phyloP scores from a whole-genome alignment of 768 basidiomycete species.

The Paxillus ammoniavirescens region DNA sequence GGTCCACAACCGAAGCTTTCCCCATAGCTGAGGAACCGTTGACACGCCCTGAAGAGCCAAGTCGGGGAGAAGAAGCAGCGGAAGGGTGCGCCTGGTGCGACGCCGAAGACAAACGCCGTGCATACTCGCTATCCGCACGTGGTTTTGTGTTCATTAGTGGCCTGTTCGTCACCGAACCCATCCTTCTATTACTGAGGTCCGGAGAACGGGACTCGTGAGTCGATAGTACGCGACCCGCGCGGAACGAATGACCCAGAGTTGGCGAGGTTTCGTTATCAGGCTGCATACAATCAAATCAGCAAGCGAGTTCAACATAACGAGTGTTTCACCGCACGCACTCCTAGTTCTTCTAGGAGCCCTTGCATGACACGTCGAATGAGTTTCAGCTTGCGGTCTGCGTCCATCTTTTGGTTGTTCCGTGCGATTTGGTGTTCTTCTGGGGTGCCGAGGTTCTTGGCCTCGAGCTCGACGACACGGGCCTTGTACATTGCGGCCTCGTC shows the following conservation, averaged over 20 bases:
- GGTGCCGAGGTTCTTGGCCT: constrained; percentile 29
- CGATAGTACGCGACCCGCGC: background rate
- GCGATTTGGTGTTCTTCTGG: constrained; percentile 27
- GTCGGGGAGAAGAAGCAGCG: background rate
- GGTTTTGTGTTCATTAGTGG: background rate
- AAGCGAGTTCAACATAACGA: background rate
- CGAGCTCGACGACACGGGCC: constrained; percentile 37
- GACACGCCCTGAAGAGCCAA: background rate
- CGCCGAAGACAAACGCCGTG: background rate
- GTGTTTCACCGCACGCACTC: constrained; percentile 30
- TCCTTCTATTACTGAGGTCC: background rate
- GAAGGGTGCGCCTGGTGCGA: background rate
- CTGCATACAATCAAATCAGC: constrained; percentile 10
- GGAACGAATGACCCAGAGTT: constrained; percentile 10
- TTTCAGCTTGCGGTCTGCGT: constrained; percentile 27
- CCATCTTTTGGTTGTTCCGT: constrained; percentile 33
- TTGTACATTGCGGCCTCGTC: constrained; percentile 22
- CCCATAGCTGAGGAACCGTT: background rate
- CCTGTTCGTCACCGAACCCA: background rate
- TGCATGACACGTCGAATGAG: constrained; percentile 40
- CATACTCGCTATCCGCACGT: background rate
- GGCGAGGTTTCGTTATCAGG: constrained; percentile 19
- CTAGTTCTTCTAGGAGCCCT: constrained; percentile 42
- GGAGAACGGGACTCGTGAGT: background rate
- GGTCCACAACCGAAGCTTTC: background rate